phyloP scores from a whole-genome alignment of 176 grass and related monocot genomes.

The Oryza longistaminata region DNA sequence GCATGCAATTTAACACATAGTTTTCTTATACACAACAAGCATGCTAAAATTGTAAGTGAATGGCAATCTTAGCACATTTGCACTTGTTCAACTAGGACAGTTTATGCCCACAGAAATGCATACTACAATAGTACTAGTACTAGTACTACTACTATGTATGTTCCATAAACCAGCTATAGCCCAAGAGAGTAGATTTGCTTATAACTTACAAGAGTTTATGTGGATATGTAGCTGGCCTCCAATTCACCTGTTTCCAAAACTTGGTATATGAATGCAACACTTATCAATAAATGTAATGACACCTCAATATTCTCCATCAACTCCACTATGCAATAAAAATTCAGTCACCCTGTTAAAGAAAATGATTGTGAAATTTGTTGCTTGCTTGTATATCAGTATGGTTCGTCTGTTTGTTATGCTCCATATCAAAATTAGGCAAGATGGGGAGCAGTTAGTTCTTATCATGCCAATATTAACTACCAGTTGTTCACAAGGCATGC shows the following conservation, averaged over 20 bases:
- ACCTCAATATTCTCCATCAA: background rate
- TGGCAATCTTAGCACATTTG: conserved; percentile 27
- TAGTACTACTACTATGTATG: conserved; percentile 21
- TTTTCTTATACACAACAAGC: conserved; percentile 22
- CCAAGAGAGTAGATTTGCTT: conserved; percentile 7
- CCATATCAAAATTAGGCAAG: conserved; percentile 28
- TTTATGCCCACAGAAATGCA: background rate
- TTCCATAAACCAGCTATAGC: conserved; percentile 7
- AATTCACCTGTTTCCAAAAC: background rate
- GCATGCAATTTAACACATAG: background rate
- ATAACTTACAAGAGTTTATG: conserved; percentile 3
- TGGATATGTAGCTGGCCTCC: conserved; percentile 24
- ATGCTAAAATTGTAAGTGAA: background rate
- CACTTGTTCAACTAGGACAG: conserved; percentile 13
- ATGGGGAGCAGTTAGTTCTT: conserved; percentile 30
- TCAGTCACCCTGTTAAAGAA: conserved; percentile 15
- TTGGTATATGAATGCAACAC: conserved; percentile 6
- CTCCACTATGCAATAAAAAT: no score
- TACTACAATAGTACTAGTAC: background rate
- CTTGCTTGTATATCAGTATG: conserved; percentile 23
- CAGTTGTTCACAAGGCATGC: conserved; percentile 21
- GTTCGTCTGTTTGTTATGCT: background rate
- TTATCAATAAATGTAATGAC: background rate
- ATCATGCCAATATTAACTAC: conserved; percentile 31
- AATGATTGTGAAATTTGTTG: conserved; percentile 23